Conservation (phyloP, 345 rosid genomes). For the Conringia planisiliqua region DNA sequence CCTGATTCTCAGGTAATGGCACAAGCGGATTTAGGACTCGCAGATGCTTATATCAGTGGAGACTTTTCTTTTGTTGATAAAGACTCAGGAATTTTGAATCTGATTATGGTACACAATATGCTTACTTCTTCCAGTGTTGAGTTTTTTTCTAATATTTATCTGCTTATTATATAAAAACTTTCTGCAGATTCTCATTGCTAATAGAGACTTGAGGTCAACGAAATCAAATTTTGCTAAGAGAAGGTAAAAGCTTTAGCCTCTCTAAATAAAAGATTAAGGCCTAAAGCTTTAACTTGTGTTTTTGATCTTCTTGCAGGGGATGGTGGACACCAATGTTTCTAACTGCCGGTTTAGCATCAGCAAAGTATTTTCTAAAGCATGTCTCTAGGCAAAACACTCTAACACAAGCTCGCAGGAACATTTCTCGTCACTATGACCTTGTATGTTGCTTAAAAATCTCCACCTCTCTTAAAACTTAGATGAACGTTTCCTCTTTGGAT, state of each 20-base stretch:
- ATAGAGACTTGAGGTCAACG: slow-evolving; percentile 43
- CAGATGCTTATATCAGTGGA: slow-evolving; percentile 77
- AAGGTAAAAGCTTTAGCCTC: slow-evolving; percentile 37
- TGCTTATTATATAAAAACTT: not conserved
- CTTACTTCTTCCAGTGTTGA: too few species aligned
- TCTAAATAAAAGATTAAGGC: too few species aligned
- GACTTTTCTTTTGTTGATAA: slow-evolving; percentile 74
- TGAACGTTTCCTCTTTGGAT: not conserved
- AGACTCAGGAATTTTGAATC: slow-evolving; percentile 65
- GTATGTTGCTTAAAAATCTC: slow-evolving; percentile 31
- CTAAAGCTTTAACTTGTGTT: not conserved
- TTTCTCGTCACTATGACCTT: slow-evolving; percentile 79
- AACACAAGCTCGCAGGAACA: slow-evolving; percentile 78
- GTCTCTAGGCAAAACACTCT: slow-evolving; percentile 56
- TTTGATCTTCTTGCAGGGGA: slow-evolving; percentile 42
- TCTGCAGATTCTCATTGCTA: slow-evolving; percentile 41
- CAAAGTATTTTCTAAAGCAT: slow-evolving; percentile 61
- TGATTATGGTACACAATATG: slow-evolving; percentile 20
- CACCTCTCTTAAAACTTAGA: not conserved
- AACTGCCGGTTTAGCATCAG: slow-evolving; percentile 59
- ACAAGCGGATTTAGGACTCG: slow-evolving; percentile 87
- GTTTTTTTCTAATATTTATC: not conserved
- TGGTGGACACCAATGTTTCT: slow-evolving; percentile 84
- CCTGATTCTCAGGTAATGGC: slow-evolving; percentile 57
- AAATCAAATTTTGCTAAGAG: slow-evolving; percentile 40